phyloP scores from a whole-genome alignment of 805 yeast species.

The Teunomyces kruisii region DNA sequence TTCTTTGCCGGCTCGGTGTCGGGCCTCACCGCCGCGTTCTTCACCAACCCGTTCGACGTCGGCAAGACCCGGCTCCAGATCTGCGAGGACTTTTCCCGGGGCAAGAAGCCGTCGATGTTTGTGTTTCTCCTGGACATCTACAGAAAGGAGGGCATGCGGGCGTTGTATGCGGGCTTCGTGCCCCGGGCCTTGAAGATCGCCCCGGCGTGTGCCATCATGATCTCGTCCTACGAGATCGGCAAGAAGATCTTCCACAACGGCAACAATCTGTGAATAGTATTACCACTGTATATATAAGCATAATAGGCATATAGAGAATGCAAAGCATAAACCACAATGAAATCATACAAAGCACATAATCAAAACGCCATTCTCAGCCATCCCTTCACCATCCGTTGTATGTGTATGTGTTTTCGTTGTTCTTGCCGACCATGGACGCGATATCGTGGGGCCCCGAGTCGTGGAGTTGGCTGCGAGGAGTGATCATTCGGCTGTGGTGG shows the following conservation, averaged over 20 bases:
- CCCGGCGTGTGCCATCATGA: slow-evolving; percentile 98
- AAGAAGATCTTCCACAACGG: slow-evolving; percentile 51
- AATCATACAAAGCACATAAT: too few relatives aligned
- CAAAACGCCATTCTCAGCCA: too few relatives aligned
- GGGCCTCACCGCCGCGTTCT: slow-evolving; percentile 81
- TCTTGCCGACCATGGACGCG: background rate
- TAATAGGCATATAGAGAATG: too few relatives aligned
- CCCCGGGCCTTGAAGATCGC: slow-evolving; percentile 92
- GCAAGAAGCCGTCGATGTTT: slow-evolving; percentile 51
- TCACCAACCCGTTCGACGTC: slow-evolving; percentile 95
- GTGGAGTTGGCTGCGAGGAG: slow-evolving; percentile 11
- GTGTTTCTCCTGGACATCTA: slow-evolving; percentile 62
- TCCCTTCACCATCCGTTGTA: slow-evolving; percentile 3
- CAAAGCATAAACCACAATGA: too few relatives aligned
- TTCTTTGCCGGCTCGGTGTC: slow-evolving; percentile 82
- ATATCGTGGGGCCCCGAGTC: background rate
- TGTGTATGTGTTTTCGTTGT: background rate
- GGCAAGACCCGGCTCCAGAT: slow-evolving; percentile 90
- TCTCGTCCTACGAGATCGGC: slow-evolving; percentile 88
- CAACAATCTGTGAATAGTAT: slow-evolving; percentile 9
- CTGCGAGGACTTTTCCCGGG: slow-evolving; percentile 33
- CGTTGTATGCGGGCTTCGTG: slow-evolving; percentile 81
- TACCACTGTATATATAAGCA: background rate
- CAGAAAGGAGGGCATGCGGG: slow-evolving; percentile 71
- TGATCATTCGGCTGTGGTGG: slow-evolving; percentile 8